Evolutionary conservation across 345 rosid species (phyloP), one percentile per base, ranked within the genome.

Genomic region (Hypericum androsaemum): DNA sequence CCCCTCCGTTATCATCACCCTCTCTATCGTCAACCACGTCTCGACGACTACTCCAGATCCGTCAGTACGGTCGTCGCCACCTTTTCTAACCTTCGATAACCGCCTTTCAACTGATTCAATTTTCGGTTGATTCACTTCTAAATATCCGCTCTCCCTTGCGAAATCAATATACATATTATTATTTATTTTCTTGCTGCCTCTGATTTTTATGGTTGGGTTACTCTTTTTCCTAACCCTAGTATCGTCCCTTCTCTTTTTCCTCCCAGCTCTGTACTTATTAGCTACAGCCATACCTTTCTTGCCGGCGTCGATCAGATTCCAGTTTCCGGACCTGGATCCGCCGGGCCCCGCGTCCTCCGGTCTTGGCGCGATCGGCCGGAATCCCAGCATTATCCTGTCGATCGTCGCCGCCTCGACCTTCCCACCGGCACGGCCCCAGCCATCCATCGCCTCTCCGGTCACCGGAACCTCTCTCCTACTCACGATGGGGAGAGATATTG

Each of bases 311-410:
- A 8, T 22, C 32, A 22, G 32, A 1, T 22, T 22, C 32, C 32
- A 12, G 43, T 39, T 37, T 65, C 56, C 13, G 75, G 32, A 22
- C 1, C 4, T 22, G 2, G 32, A 22, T 22, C 32, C 32, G 32
- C 76, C 32, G 32, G 32, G 32, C 2, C 32, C 32, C 4, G 32
- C 32, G 32, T 15, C 11, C 16, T 48, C 59, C 56, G 89, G 97
- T 61, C 83, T 89, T 39, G 97, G 97, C 0, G 95, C 97, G 64
- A 89, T 89, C 60, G 95, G 95, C 43, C 95, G 73, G 74, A 86
- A 89, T 64, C 86, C 62, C 62, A 76, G 81, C 94, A 85, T 81
- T 60, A 80, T 62, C 62, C 71, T 69, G 57, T 73, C 66, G 64
- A 22, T 22, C 32, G 1, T 22, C 32, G 32, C 32, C 4, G 62